Base-by-base conservation (phyloP, 2,329 filamentous ascomycete species). In the Parastagonospora avenae region DNA sequence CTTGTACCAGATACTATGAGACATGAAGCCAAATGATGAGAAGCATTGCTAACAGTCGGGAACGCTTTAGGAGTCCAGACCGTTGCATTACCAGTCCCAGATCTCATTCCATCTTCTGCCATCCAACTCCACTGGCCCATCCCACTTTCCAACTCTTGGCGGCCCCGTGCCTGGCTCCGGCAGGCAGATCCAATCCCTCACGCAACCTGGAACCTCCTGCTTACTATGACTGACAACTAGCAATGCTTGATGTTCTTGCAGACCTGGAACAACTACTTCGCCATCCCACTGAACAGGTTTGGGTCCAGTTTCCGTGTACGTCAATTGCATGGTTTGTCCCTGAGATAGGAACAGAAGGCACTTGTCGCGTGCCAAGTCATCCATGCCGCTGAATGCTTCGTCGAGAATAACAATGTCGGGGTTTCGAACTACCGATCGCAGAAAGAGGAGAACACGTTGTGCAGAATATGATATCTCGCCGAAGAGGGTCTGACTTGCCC, bases 201-300 rank as follows among this genome's bases (percentile, higher is more conserved):
- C 83, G 59, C 87, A 88, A 42, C 88, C 86, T 0, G 94, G 94
- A 8, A 97, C 89, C 73, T 99, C 94, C 64, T 96, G 92, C 55
- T 86, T 87, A 54, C 93, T 82, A 75, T 99, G 94, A 54, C 91
- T 94, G 52, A 97, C 93, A 57, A 92, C 91, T n/a, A 97, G 82
- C 46, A 99, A 76, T 0, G 92, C 92, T 74, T 97, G 93, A 16
- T 84, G 73, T 0, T 85, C 78, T 1, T 81, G 80, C 48, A 97
- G 74, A 0, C 91, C 91, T 1, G 66, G 67, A 4, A 93, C 75
- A 16, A 74, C 78, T 1, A 85, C 78, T 1, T 70, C 67, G 0
- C 77, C 82, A 9, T 80, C 74, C 51, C 80, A 85, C 10, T 82
- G 76, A 2, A 67, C 52, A 12, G 64, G 63, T n/a, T 37, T 57